Base-by-base conservation (phyloP, 2,329 filamentous ascomycete genomes). In the Triangularia setosa region DNA sequence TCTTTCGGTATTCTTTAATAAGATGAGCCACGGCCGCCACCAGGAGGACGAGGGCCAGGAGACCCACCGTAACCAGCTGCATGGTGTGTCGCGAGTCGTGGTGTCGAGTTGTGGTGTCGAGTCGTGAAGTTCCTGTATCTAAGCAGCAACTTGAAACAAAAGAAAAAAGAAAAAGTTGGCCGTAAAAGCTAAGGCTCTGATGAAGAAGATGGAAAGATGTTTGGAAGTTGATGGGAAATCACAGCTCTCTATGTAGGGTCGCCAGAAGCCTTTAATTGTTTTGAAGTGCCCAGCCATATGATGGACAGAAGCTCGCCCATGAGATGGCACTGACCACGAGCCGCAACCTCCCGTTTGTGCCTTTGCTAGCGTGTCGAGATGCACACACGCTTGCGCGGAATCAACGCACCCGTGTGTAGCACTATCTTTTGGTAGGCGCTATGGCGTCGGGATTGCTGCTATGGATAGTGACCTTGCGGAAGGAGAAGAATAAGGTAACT, bases 1-100 rank as follows among this genome's bases (percentile, higher is more conserved):
- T 71, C 33, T 73, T 66, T 35, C 68, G 69, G 61, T 71, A 77
- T 35, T 65, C 55, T 30, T 69, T 71, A 58, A 73, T 64, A 12
- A 76, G 52, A 54, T 69, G 64, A 7, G 63, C 33, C 4, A 63
- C 48, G 54, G 58, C 61, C 3, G 40, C 48, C 16, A n/a, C 59
- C 5, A 61, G 1, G 16, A 64, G 30, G 25, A 65, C 60, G 35
- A 62, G 16, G 28, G 18, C 64, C 25, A 64, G 48, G 4, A 68
- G 55, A 27, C 35, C 48, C 16, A 58, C 54, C 2, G 62, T 68
- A 24, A 64, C 25, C 8, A 64, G 64, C 28, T 68, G 66, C 66
- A 68, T 68, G 18, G 33, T 64, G 14, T 48, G 16, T 21, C 12
- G 5, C 12, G 30, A 33, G 30, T 33, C 30, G 30, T 33, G 6